Evolutionary conservation across 768 basidiomycete genomes (phyloP), one percentile per base, ranked within the genome.

Genomic region (Mycena epipterygia): DNA sequence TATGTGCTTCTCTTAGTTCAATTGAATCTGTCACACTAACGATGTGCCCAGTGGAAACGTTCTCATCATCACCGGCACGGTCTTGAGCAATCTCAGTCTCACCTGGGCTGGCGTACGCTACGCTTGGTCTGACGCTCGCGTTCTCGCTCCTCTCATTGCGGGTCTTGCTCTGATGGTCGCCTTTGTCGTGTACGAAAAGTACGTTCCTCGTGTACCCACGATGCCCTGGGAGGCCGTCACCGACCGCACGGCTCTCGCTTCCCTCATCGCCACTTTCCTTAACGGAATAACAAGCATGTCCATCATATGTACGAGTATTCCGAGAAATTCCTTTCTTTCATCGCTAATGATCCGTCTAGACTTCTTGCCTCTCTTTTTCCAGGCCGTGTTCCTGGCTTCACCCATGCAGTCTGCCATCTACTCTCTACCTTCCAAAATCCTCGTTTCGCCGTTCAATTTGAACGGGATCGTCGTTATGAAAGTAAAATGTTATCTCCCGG

Each of bases 261-360:
- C 44, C 30, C 46, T 48, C 44, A 32, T 61, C 46, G 30, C 59
- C 44, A 61, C 59, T 19, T 59, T 42, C 29, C 32, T 59, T 14
- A 42, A 29, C 21, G 57, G 57, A 21, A 59, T 59, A 19, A 59
- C 57, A 3, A 59, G 57, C 29, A 59, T 59, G 9, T 59, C 57
- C 19, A 59, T 59, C 19, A 30, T 59, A 19, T 59, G 57, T 59
- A 16, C 41, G 41, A 8, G 9, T 39, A 8, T 37, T 3, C 37
- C n/a, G n/a, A n/a, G n/a, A n/a, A n/a, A 17, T 23, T 21, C 27
- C 16, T n/a, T 3, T 27, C n/a, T n/a, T n/a, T n/a, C n/a, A n/a
- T n/a, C n/a, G n/a, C n/a, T n/a, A n/a, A n/a, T n/a, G n/a, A n/a
- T n/a, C n/a, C n/a, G n/a, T n/a, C n/a, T n/a, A 59, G 57, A 59